Percentiles rank a stretch among this genome's conserved stretches.
Conservation (phyloP, 2,329 filamentous ascomycete species). For the Clarireedia homoeocarpa region DNA sequence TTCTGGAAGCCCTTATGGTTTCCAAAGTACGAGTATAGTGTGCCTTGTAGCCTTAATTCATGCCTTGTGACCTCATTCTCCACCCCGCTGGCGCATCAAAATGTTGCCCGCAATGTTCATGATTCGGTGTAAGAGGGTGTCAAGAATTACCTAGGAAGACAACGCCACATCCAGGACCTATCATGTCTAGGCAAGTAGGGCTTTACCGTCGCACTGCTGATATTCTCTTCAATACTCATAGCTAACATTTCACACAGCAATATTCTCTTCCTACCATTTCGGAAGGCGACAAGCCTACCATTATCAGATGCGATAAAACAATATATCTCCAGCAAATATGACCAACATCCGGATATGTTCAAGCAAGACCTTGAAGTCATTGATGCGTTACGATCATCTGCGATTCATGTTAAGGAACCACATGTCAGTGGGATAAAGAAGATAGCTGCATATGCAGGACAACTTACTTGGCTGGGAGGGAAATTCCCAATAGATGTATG, state of each 20-base stretch:
- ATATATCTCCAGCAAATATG: conserved; percentile 97
- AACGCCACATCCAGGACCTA: background rate
- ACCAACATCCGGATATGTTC: conserved; percentile 98
- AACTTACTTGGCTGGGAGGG: conserved; percentile 85
- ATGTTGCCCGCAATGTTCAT: background rate
- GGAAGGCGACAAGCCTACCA: conserved; percentile 70
- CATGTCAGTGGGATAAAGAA: conserved; percentile 81
- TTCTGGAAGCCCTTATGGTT: too few species aligned
- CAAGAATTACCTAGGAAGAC: background rate
- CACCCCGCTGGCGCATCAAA: background rate
- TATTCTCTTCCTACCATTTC: conserved; percentile 56
- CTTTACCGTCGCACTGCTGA: background rate
- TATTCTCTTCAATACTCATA: background rate
- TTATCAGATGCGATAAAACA: conserved; percentile 79
- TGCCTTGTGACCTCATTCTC: background rate
- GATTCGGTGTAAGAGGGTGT: background rate
- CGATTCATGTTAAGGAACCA: conserved; percentile 81
- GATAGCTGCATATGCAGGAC: conserved; percentile 84
- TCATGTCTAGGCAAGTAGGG: conserved; percentile 8
- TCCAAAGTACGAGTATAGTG: too few species aligned
- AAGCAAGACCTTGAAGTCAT: conserved; percentile 79
- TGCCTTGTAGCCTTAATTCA: background rate
- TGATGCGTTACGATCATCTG: conserved; percentile 73
- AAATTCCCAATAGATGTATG: conserved; percentile 93
- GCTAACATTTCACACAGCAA: conserved; percentile 19